Evolutionary conservation across 768 basidiomycete genomes (phyloP), one percentile per base, ranked within the genome.

Genomic region (Leccinum uliginosum): DNA sequence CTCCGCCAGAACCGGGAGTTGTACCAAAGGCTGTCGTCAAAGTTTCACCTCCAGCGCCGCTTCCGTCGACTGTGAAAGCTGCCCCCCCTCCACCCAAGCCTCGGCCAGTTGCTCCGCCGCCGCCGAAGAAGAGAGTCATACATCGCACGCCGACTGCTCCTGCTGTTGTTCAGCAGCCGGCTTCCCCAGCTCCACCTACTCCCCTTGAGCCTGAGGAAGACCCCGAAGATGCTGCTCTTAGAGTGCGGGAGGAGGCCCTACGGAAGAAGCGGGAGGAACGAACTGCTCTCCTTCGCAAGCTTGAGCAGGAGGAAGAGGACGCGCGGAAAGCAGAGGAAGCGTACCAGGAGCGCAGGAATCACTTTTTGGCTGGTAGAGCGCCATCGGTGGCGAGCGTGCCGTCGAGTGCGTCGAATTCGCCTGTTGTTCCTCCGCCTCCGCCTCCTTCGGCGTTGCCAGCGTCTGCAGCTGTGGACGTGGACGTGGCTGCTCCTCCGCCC

Each of bases 211-310:
- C 80, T 3, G 74, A 79, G 56, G 78, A 86, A 45, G 93, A 96
- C 61, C 84, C 84, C 0, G 92, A 93, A 68, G 95, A 97, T 59
- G 83, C 80, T 45, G 78, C 74, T 15, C 67, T 97, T 10, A 80
- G 79, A 53, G 82, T 78, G 12, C 81, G 87, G 12, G 89, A 93
- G 68, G 88, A 81, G 57, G 81, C 80, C 3, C 65, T 93, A n/a
- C 78, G 78, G 50, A 88, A 86, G 68, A 85, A 85, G 59, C 81
- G 83, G 3, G 87, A 87, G 62, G 91, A 81, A n/a, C 82, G 90
- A 1, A 79, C 78, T 17, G 87, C 80, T 47, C 77, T 86, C 50
- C 72, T 94, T 19, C 83, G 87, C 50, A 80, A 83, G 62, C 76
- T 92, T 19, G 89, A 93, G 69, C 74, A 80, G 61, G 81, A 87